Evolutionary conservation across 495 filamentous ascomycete genomes (phyloP).

Genomic region (Podospora pseudoanserina): DNA sequence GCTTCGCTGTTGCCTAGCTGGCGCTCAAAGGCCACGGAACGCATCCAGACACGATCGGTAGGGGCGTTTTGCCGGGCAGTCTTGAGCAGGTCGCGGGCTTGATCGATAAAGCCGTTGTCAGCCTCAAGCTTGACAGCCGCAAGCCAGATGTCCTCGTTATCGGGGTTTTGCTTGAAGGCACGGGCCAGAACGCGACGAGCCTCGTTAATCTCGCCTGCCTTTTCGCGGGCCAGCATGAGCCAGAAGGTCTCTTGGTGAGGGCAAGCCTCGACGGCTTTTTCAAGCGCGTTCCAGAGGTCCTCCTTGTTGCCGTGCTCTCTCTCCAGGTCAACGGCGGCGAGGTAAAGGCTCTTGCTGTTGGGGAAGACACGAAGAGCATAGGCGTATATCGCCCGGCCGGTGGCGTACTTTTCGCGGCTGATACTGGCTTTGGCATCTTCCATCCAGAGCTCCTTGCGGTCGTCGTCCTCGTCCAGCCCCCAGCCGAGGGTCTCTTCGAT

Average conservation of each 20-base stretch:
- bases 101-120: constrained; percentile 72
- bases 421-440: constrained; percentile 83
- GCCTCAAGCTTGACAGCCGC: constrained; percentile 93
- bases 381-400: constrained; percentile 86
- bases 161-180: constrained; percentile 88
- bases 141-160: constrained; percentile 96
- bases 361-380: constrained; percentile 86
- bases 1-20: constrained; percentile 73
- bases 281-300: constrained; percentile 74
- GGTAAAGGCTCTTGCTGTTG: constrained; percentile 78
- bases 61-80: constrained; percentile 81
- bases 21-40: constrained; percentile 86
- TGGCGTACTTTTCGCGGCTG: constrained; percentile 75
- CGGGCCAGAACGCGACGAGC: constrained; percentile 76
- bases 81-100: constrained; percentile 74
- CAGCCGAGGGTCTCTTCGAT: constrained; percentile 91
- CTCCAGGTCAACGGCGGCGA: constrained; percentile 86
- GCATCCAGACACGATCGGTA: constrained; percentile 95
- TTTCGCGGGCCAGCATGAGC: constrained; percentile 93
- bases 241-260: constrained; percentile 87
- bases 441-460: constrained; percentile 91
- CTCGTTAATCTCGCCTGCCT: constrained; percentile 77
- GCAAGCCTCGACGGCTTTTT: constrained; percentile 91
- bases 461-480: constrained; percentile 93
- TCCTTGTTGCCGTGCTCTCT: constrained; percentile 85